Percentiles rank a stretch among this genome's conserved stretches.
Evolutionary conservation across 2,329 filamentous ascomycete species (phyloP).

Genomic region (Pestalotiopsis sp.): DNA sequence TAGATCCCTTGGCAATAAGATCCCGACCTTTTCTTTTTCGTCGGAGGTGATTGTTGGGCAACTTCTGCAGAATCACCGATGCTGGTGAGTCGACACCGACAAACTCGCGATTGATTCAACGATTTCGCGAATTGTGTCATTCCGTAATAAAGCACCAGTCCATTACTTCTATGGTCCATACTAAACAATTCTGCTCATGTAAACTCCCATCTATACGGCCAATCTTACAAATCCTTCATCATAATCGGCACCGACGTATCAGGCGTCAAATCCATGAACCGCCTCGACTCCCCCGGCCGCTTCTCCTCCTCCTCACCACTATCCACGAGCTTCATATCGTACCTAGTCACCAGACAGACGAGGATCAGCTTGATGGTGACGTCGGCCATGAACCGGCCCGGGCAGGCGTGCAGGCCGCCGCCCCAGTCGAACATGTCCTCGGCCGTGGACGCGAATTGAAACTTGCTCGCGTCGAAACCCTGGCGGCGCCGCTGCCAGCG

Average conservation of each 20-base stretch:
- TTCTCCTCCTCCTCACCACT: constrained; percentile 8
- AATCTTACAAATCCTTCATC: constrained; percentile 2
- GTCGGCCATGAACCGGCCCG: constrained; percentile 24
- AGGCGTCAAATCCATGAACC: constrained; percentile 8
- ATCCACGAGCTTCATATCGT: constrained; percentile 23
- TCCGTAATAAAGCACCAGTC: too few relatives aligned
- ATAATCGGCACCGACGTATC: constrained; percentile 13
- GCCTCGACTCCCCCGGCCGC: constrained; percentile 17
- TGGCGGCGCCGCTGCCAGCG: constrained; percentile 20
- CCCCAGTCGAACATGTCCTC: constrained; percentile 26
- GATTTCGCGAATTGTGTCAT: too few relatives aligned
- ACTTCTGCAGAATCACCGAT: too few relatives aligned
- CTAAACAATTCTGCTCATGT: neutral
- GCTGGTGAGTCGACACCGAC: too few relatives aligned
- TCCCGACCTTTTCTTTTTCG: too few relatives aligned
- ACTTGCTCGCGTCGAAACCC: constrained; percentile 22
- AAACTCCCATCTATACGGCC: neutral
- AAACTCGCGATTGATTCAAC: too few relatives aligned
- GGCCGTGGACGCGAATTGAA: constrained; percentile 24
- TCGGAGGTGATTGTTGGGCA: too few relatives aligned
- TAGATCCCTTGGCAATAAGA: too few relatives aligned
- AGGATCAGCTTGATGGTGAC: constrained; percentile 25
- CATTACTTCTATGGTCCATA: neutral
- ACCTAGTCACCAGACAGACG: constrained; percentile 22
- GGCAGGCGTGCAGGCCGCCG: constrained; percentile 23